phyloP scores from a whole-genome alignment of 179 eudicot genomes.

The Drosera spatulata region DNA sequence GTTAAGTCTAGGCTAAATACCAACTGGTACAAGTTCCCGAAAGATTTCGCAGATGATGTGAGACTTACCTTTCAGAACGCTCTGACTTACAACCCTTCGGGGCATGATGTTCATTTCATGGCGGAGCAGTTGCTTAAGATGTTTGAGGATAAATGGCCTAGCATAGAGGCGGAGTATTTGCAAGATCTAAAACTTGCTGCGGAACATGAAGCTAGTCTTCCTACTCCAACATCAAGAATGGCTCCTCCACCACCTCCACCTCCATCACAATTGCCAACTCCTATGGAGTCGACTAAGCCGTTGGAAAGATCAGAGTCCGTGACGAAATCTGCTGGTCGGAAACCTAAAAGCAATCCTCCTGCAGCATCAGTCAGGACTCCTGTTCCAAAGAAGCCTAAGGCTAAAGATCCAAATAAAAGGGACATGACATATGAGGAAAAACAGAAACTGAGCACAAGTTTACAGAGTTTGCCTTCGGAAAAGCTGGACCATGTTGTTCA shows the following conservation, averaged over 20 bases:
- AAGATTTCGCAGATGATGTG: slow-evolving; percentile 43
- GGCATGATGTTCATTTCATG: slow-evolving; percentile 32
- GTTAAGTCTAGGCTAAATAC: slow-evolving; percentile 32
- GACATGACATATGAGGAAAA: slow-evolving; percentile 22
- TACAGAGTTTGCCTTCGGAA: slow-evolving; percentile 41
- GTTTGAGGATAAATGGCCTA: slow-evolving; percentile 38
- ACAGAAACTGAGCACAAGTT: slow-evolving; percentile 24
- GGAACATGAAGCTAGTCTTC: slow-evolving; percentile 15
- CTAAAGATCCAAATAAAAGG: slow-evolving; percentile 36
- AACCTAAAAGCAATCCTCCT: slow-evolving; percentile 12
- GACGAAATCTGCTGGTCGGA: slow-evolving; percentile 22
- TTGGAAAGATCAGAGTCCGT: slow-evolving; percentile 30
- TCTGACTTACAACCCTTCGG: slow-evolving; percentile 36
- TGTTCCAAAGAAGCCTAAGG: slow-evolving; percentile 38
- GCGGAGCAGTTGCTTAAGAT: slow-evolving; percentile 27
- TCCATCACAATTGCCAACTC: slow-evolving; percentile 15
- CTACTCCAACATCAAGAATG: slow-evolving; percentile 26
- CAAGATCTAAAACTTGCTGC: slow-evolving; percentile 13
- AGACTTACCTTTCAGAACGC: slow-evolving; percentile 42
- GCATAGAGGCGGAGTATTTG: slow-evolving; percentile 23
- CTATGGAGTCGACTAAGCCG: slow-evolving; percentile 15
- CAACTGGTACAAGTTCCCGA: slow-evolving; percentile 38
- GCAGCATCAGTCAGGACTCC: slow-evolving; percentile 23
- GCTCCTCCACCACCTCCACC: slow-evolving; percentile 13
- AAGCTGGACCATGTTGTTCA: slow-evolving; percentile 37